Conservation (phyloP, 2,329 filamentous ascomycete species). For the Setomelanomma holmii region DNA sequence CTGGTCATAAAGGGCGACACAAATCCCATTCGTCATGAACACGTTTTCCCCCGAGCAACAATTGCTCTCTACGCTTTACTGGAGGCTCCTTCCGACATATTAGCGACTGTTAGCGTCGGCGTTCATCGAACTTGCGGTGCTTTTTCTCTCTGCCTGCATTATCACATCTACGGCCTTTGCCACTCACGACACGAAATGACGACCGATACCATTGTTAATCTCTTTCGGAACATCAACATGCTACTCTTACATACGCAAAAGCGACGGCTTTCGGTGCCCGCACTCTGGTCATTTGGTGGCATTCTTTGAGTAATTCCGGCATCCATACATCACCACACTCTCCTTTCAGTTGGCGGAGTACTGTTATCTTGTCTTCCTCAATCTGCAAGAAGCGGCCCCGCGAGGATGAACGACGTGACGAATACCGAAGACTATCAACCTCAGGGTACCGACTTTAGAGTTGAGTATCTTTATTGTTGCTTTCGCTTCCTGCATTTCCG, state of each 20-base stretch:
- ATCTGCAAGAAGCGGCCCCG: slow-evolving; percentile 34
- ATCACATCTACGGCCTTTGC: slow-evolving; percentile 37
- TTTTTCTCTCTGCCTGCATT: slow-evolving; percentile 38
- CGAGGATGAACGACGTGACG: slow-evolving; percentile 46
- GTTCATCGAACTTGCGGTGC: slow-evolving; percentile 41
- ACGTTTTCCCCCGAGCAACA: slow-evolving; percentile 18
- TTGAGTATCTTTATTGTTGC: slow-evolving; percentile 44
- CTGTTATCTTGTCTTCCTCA: slow-evolving; percentile 24
- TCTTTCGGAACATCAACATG: slow-evolving; percentile 35
- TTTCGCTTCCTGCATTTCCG: slow-evolving; percentile 10
- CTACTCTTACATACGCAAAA: slow-evolving; percentile 41
- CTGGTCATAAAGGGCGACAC: slow-evolving; percentile 46
- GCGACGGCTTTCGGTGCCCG: slow-evolving; percentile 24
- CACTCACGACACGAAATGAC: slow-evolving; percentile 40
- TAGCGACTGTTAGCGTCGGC: slow-evolving; percentile 48
- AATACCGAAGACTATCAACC: slow-evolving; percentile 49
- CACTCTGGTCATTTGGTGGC: slow-evolving; percentile 23
- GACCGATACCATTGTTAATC: slow-evolving; percentile 47
- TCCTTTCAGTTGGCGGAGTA: slow-evolving; percentile 28
- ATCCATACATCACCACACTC: slow-evolving; percentile 25
- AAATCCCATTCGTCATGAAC: slow-evolving; percentile 45
- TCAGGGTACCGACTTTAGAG: slow-evolving; percentile 49
- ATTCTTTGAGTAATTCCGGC: slow-evolving; percentile 24
- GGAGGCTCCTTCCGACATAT: slow-evolving; percentile 42
- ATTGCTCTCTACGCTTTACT: slow-evolving; percentile 24